A percentile compares a stretch with the other conserved stretches of the same genome.
These are phyloP conservation scores for Russula abietina DNA, from an alignment of 768 basidiomycete species.

Conservation along the genomic window DNA sequence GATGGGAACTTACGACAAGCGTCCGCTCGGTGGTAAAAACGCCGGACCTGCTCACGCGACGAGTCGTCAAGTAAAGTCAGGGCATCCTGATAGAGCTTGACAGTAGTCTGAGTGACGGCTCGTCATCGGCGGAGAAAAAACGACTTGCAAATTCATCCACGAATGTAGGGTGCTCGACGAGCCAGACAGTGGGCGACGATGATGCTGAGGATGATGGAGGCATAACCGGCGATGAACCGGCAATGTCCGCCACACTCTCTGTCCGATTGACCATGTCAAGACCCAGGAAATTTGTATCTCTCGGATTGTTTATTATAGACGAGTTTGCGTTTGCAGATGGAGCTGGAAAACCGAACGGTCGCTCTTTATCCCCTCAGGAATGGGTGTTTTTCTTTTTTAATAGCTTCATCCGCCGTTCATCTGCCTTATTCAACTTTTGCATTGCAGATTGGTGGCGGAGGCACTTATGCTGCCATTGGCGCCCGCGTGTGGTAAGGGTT, in stretches of 20 bases:
- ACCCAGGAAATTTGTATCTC: slow-evolving; percentile 45
- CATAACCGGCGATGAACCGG: background rate
- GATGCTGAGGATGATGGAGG: background rate
- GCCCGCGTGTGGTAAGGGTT: slow-evolving; percentile 66
- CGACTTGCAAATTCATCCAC: slow-evolving; percentile 19
- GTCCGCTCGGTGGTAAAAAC: slow-evolving; percentile 68
- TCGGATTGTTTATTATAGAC: slow-evolving; percentile 91
- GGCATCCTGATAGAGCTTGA: slow-evolving; percentile 61
- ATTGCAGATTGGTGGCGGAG: slow-evolving; percentile 78
- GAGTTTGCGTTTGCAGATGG: slow-evolving; percentile 60
- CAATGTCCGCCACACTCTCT: background rate
- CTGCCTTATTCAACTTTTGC: no score
- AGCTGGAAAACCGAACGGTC: slow-evolving; percentile 46
- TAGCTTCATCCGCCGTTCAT: background rate
- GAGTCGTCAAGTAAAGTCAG: slow-evolving; percentile 53
- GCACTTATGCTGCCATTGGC: slow-evolving; percentile 75
- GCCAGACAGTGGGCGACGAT: slow-evolving; percentile 21
- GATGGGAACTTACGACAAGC: slow-evolving; percentile 49
- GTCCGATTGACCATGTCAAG: slow-evolving; percentile 9
- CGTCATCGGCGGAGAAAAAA: background rate
- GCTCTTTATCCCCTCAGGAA: slow-evolving; percentile 37
- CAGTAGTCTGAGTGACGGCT: background rate
- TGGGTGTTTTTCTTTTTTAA: slow-evolving; percentile 41
- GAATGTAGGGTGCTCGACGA: slow-evolving; percentile 18
- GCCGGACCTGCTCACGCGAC: slow-evolving; percentile 50